phyloP scores from a whole-genome alignment of 768 basidiomycete species.

The Psilocybe sp. region DNA sequence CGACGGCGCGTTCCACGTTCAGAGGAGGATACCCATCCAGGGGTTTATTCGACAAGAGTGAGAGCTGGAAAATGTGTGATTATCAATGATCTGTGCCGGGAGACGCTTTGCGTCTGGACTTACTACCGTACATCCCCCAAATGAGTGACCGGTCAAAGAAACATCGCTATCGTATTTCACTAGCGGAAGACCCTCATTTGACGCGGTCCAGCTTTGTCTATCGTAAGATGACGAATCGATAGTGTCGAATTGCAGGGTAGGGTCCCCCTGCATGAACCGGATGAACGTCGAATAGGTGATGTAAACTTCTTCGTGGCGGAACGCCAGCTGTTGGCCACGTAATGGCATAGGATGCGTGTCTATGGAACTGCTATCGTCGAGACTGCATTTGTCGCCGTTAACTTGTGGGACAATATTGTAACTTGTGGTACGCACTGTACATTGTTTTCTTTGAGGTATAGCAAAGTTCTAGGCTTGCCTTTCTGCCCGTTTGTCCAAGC shows the following conservation, averaged over 20 bases:
- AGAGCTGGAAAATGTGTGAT: too few relatives aligned
- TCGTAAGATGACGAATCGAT: slow-evolving; percentile 33
- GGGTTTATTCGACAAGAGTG: slow-evolving; percentile 50
- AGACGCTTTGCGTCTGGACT: background rate
- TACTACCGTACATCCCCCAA: slow-evolving; percentile 49
- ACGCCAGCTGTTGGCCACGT: slow-evolving; percentile 65
- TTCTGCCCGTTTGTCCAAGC: slow-evolving; percentile 28
- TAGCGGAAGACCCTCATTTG: slow-evolving; percentile 18
- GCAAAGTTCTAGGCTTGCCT: slow-evolving; percentile 21
- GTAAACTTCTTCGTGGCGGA: slow-evolving; percentile 71
- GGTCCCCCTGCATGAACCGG: slow-evolving; percentile 42
- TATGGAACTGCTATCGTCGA: slow-evolving; percentile 22
- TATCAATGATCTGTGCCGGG: too few relatives aligned
- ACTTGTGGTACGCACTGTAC: slow-evolving; percentile 42
- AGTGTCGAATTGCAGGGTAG: slow-evolving; percentile 29
- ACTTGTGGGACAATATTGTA: background rate
- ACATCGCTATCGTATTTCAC: slow-evolving; percentile 33
- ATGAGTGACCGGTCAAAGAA: slow-evolving; percentile 42
- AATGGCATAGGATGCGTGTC: slow-evolving; percentile 40
- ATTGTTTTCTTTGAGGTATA: slow-evolving; percentile 58
- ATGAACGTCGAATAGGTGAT: slow-evolving; percentile 57
- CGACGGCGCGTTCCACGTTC: slow-evolving; percentile 54
- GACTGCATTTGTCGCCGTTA: slow-evolving; percentile 17
- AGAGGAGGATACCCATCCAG: slow-evolving; percentile 39
- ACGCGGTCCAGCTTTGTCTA: slow-evolving; percentile 38